Conservation (phyloP, 202 grass and related monocot genomes). For the Hordeum pubiflorum region DNA sequence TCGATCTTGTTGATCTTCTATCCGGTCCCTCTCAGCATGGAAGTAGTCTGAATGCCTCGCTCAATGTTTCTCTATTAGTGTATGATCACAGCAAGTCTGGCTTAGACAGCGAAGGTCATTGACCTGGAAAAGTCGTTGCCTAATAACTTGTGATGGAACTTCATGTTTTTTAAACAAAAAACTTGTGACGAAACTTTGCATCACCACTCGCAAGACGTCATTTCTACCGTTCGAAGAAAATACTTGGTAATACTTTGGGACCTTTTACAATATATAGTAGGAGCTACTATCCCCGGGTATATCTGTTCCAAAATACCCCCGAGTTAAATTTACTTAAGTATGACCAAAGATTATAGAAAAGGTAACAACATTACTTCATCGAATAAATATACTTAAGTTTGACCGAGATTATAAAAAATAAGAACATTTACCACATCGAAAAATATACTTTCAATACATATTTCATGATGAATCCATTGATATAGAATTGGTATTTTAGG, state of each 20-base stretch:
- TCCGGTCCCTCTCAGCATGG: background rate
- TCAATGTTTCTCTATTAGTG: background rate
- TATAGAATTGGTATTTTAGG: background rate
- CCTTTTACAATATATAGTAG: too few species aligned
- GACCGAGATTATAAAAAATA: background rate
- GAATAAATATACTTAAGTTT: background rate
- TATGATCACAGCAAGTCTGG: slow-evolving; percentile 6
- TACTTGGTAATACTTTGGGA: too few species aligned
- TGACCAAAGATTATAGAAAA: background rate
- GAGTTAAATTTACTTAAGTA: background rate
- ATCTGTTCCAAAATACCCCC: background rate
- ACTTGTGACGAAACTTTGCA: background rate
- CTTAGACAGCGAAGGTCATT: slow-evolving; percentile 30
- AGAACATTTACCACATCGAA: background rate
- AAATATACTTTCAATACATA: background rate
- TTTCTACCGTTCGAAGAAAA: background rate
- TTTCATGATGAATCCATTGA: background rate
- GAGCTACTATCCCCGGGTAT: background rate
- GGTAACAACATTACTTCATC: background rate
- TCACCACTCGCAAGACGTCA: background rate
- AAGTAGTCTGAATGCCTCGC: background rate
- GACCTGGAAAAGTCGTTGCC: slow-evolving; percentile 12
- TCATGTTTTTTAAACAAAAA: background rate
- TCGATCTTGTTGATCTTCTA: background rate
- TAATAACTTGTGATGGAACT: background rate